Percentiles rank a stretch among this genome's conserved stretches.
phyloP scores from a whole-genome alignment of 257 asterid genomes.

The Nicotiana attenuata region DNA sequence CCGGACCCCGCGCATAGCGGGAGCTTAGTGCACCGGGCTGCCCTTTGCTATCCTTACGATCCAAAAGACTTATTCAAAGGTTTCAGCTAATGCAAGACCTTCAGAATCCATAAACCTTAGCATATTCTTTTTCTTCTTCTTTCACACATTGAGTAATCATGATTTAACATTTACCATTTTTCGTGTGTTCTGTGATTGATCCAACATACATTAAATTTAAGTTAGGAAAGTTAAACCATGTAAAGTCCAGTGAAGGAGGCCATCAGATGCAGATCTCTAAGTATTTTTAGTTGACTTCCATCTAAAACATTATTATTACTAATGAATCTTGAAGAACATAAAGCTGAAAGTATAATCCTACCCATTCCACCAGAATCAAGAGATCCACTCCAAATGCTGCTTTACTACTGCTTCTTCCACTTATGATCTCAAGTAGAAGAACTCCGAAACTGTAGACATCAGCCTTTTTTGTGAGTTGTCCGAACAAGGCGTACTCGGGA shows the following conservation, averaged over 20 bases:
- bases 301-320: neutral
- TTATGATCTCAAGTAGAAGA: conserved; percentile 58
- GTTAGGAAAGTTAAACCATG: neutral
- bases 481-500: conserved; percentile 67
- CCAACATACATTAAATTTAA: neutral
- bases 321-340: neutral
- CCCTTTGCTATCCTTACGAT: too few relatives aligned
- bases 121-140: neutral
- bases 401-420: conserved; percentile 70
- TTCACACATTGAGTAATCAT: neutral
- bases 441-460: conserved; percentile 82
- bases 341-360: conserved; percentile 17
- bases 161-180: neutral
- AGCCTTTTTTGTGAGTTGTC: conserved; percentile 73
- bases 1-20: too few relatives aligned
- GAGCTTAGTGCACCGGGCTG: too few relatives aligned
- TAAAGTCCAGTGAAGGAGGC: neutral
- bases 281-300: neutral
- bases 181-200: neutral
- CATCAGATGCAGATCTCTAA: neutral
- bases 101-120: neutral
- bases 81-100: neutral
- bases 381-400: conserved; percentile 58
- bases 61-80: too few relatives aligned
- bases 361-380: conserved; percentile 73